Percentiles rank a stretch among this genome's conserved stretches.
phyloP scores from a whole-genome alignment of 2,329 filamentous ascomycete species.

The Colletotrichum tabaci region DNA sequence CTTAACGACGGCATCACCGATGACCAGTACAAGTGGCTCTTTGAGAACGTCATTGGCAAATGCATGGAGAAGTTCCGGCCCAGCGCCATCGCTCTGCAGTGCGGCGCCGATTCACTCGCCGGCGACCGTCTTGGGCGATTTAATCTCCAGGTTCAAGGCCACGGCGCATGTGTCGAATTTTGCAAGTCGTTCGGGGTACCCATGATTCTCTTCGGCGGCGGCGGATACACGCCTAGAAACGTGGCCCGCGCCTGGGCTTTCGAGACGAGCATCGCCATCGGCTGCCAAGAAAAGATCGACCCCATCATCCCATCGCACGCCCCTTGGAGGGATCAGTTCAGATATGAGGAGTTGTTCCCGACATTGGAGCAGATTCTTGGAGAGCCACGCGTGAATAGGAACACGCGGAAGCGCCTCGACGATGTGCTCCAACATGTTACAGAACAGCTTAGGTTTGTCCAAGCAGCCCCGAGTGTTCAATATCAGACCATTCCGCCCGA shows the following conservation, averaged over 20 bases:
- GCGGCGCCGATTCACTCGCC: slow-evolving; percentile 93
- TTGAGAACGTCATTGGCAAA: slow-evolving; percentile 83
- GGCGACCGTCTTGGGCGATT: slow-evolving; percentile 95
- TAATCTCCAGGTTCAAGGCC: slow-evolving; percentile 95
- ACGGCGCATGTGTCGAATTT: slow-evolving; percentile 91
- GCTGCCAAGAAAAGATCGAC: slow-evolving; percentile 78
- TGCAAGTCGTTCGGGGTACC: slow-evolving; percentile 87
- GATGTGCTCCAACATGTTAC: slow-evolving; percentile 84
- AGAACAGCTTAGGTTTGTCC: slow-evolving; percentile 89
- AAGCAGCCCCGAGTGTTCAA: slow-evolving; percentile 89
- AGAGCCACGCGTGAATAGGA: slow-evolving; percentile 82
- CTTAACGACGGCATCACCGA: slow-evolving; percentile 93
- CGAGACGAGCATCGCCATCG: slow-evolving; percentile 92
- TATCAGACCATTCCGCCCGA: slow-evolving; percentile 86
- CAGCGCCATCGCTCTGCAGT: slow-evolving; percentile 92
- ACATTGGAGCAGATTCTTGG: slow-evolving; percentile 80
- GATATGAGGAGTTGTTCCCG: slow-evolving; percentile 85
- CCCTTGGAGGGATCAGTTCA: slow-evolving; percentile 90
- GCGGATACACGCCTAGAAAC: slow-evolving; percentile 96
- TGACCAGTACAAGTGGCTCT: slow-evolving; percentile 88
- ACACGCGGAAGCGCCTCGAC: slow-evolving; percentile 80
- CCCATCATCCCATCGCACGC: slow-evolving; percentile 84
- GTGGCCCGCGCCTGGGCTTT: slow-evolving; percentile 97
- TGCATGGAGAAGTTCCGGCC: slow-evolving; percentile 90
- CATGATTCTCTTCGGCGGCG: slow-evolving; percentile 91